A percentile compares a stretch with the other conserved stretches of the same genome.
These are phyloP conservation scores for Cryphonectria nitschkei DNA, from an alignment of 2,329 filamentous ascomycete genomes.

Conservation along the genomic window DNA sequence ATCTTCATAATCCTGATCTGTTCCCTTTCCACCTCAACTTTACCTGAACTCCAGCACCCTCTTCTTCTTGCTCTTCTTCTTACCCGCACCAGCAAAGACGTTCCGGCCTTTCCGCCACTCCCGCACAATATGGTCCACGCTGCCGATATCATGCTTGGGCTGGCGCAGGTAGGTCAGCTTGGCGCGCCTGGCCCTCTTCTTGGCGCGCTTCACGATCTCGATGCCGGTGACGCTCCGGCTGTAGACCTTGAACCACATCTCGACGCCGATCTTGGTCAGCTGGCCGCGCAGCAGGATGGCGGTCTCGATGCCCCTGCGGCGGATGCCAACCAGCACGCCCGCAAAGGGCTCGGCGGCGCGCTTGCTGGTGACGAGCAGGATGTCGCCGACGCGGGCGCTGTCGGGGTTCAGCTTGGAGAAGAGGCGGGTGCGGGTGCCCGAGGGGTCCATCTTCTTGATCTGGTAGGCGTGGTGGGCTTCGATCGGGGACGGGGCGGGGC, in stretches of 20 bases:
- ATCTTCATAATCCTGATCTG: neutral
- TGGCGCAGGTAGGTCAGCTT: slow-evolving; percentile 89
- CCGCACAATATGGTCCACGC: slow-evolving; percentile 77
- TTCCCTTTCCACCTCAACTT: neutral
- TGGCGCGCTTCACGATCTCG: slow-evolving; percentile 86
- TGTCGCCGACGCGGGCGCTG: slow-evolving; percentile 81
- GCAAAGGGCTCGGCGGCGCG: slow-evolving; percentile 83
- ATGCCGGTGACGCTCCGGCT: slow-evolving; percentile 86
- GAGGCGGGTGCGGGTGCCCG: slow-evolving; percentile 77
- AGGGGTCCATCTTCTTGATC: slow-evolving; percentile 78
- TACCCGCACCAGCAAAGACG: slow-evolving; percentile 39
- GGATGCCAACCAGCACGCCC: slow-evolving; percentile 85
- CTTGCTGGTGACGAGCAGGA: slow-evolving; percentile 85
- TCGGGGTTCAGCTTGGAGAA: slow-evolving; percentile 80
- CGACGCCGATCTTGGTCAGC: slow-evolving; percentile 83
- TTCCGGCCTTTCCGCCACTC: slow-evolving; percentile 54
- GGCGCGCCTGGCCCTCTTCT: slow-evolving; percentile 84
- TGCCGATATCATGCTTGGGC: slow-evolving; percentile 84
- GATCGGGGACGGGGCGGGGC: slow-evolving; percentile 59
- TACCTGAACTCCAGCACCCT: slow-evolving; percentile 16
- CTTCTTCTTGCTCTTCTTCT: slow-evolving; percentile 31
- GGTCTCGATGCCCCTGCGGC: slow-evolving; percentile 85
- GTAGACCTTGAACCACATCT: slow-evolving; percentile 98
- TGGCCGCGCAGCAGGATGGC: slow-evolving; percentile 85
- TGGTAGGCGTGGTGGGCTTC: slow-evolving; percentile 68